Evolutionary conservation across 202 grass and related monocot genomes (phyloP).

Genomic region (Digitaria exilis): DNA sequence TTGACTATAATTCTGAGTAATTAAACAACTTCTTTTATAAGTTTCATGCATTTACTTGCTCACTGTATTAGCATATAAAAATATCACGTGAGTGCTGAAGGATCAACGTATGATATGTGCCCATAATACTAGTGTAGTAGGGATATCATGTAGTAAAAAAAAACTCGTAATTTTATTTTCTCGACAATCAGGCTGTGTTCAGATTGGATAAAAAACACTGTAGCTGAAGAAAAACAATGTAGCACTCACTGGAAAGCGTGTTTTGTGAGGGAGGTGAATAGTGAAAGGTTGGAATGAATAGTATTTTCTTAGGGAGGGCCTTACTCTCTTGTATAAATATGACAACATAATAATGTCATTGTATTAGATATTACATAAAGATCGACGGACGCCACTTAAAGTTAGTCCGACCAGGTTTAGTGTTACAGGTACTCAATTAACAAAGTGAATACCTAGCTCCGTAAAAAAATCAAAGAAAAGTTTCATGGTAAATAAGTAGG

Average conservation of each 20-base stretch:
- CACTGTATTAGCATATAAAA: background rate
- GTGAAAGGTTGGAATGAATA: too few species aligned
- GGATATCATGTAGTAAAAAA: too few species aligned
- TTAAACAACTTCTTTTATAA: background rate
- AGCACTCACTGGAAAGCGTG: too few species aligned
- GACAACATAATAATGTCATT: background rate
- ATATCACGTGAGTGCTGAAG: background rate
- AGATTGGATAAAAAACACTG: too few species aligned
- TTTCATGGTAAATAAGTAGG: background rate
- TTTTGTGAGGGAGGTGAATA: too few species aligned
- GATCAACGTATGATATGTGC: background rate
- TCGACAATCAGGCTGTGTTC: too few species aligned
- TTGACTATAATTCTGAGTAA: background rate
- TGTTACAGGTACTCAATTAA: too few species aligned
- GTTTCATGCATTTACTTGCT: background rate
- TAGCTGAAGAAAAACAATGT: too few species aligned
- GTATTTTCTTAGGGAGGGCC: too few species aligned
- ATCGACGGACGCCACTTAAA: too few species aligned
- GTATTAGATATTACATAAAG: background rate
- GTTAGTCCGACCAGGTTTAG: too few species aligned
- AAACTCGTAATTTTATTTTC: background rate
- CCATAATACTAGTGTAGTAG: background rate
- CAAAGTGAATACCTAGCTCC: background rate
- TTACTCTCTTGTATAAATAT: too few species aligned
- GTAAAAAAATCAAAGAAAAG: background rate